Evolutionary conservation across 257 asterid genomes (phyloP).

Genomic region (Solanum gandarillasii): DNA sequence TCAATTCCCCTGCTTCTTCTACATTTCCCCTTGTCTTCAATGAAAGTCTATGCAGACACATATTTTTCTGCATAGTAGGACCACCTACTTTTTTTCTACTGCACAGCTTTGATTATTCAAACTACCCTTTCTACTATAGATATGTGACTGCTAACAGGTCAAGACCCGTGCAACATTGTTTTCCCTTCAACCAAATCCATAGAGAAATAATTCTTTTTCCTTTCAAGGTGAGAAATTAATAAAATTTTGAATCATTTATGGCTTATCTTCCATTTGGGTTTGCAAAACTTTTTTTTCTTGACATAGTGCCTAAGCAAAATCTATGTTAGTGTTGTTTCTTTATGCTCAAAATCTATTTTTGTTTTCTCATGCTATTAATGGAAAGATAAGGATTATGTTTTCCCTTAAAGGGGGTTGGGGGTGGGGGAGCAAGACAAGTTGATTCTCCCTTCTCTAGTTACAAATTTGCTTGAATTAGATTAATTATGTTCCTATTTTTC

Average conservation of each 20-base stretch:
- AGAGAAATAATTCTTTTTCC: neutral
- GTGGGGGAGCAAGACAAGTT: neutral
- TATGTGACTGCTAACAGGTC: neutral
- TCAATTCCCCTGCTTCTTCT: slow-evolving; percentile 10
- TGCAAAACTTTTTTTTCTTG: neutral
- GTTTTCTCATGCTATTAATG: neutral
- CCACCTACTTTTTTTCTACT: neutral
- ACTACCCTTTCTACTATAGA: neutral
- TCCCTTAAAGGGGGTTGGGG: neutral
- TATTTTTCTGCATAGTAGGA: neutral
- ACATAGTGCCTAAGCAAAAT: neutral
- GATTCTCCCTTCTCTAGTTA: neutral
- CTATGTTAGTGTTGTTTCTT: neutral
- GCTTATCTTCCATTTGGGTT: neutral
- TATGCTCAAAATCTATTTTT: neutral
- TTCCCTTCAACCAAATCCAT: neutral
- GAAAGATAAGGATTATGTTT: neutral
- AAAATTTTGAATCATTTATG: neutral
- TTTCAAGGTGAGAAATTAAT: neutral
- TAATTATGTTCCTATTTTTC: neutral
- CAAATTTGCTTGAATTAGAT: neutral
- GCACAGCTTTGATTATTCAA: neutral
- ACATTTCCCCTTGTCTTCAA: slow-evolving; percentile 16
- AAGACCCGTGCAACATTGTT: neutral
- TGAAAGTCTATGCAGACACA: slow-evolving; percentile 6